Conservation (phyloP, 129 eudicot species). For the Glebionis coronaria region DNA sequence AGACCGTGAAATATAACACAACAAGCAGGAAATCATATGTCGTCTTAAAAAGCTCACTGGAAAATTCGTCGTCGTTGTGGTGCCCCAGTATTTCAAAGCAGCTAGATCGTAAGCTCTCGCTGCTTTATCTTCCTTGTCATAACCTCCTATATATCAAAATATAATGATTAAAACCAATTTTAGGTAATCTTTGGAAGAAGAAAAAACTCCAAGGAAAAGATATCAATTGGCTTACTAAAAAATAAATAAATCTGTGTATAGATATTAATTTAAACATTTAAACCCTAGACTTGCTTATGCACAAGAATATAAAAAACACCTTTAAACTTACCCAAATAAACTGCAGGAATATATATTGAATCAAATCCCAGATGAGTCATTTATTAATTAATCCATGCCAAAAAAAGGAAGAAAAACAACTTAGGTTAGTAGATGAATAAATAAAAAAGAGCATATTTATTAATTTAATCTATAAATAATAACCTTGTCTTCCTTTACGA, state of each 20-base stretch:
- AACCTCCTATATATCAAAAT: slow-evolving; percentile 58
- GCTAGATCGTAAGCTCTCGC: slow-evolving; percentile 96
- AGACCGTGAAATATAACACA: neutral
- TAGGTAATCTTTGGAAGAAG: neutral
- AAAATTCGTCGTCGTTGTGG: slow-evolving; percentile 87
- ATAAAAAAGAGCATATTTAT: neutral
- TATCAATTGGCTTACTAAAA: neutral
- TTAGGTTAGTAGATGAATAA: slow-evolving; percentile 20
- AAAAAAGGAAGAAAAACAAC: slow-evolving; percentile 14
- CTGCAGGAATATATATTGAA: slow-evolving; percentile 55
- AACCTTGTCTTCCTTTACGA: slow-evolving; percentile 98
- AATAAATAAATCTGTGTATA: neutral
- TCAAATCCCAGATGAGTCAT: slow-evolving; percentile 29
- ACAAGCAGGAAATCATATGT: neutral
- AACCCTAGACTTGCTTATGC: slow-evolving; percentile 18
- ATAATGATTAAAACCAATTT: neutral
- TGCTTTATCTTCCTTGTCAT: slow-evolving; percentile 94
- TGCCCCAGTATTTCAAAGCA: slow-evolving; percentile 91
- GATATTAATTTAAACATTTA: neutral
- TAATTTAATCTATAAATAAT: slow-evolving; percentile 2
- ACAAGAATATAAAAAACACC: slow-evolving; percentile 27
- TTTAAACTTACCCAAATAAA: slow-evolving; percentile 81
- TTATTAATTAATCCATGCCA: slow-evolving; percentile 32
- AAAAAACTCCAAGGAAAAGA: neutral
- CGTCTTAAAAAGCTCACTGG: slow-evolving; percentile 44